Conservation (phyloP, 164 flowering plant species). For the Protea cynaroides region DNA sequence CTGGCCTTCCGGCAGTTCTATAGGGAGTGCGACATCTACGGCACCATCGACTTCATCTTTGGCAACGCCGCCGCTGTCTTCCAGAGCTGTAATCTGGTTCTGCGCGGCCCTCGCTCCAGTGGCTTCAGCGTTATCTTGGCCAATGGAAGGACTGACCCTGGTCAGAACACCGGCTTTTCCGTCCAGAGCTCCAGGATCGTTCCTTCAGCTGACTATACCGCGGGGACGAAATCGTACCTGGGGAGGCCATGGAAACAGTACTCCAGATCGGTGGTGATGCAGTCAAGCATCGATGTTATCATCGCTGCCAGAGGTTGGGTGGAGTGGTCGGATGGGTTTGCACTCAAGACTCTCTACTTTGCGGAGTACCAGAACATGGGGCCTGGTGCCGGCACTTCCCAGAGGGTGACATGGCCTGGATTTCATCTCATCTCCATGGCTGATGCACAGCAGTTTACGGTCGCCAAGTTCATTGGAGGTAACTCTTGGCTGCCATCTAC, state of each 20-base stretch:
- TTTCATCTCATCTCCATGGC: conserved; percentile 27
- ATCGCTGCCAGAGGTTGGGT: conserved; percentile 36
- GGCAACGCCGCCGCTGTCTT: conserved; percentile 44
- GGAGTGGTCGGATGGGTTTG: conserved; percentile 29
- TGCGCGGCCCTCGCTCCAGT: conserved; percentile 20
- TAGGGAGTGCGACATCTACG: conserved; percentile 37
- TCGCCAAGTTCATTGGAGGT: conserved; percentile 31
- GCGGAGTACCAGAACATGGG: conserved; percentile 41
- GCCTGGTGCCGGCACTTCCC: conserved; percentile 28
- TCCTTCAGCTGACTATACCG: conserved; percentile 21
- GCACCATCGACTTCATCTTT: conserved; percentile 45
- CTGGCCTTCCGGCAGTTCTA: conserved; percentile 40
- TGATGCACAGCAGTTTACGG: conserved; percentile 33
- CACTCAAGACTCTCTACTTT: conserved; percentile 26
- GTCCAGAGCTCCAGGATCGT: conserved; percentile 29
- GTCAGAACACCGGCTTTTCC: conserved; percentile 43
- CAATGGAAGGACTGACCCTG: conserved; percentile 37
- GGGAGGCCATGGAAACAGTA: conserved; percentile 53
- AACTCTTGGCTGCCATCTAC: conserved; percentile 38
- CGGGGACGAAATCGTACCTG: conserved; percentile 28
- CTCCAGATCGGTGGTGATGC: conserved; percentile 43
- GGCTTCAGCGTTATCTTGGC: conserved; percentile 32
- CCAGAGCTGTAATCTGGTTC: conserved; percentile 28
- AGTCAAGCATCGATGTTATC: conserved; percentile 30
- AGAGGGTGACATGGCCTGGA: conserved; percentile 41